Conservation (phyloP, 805 yeast species). For the Blastobotrys americana region DNA sequence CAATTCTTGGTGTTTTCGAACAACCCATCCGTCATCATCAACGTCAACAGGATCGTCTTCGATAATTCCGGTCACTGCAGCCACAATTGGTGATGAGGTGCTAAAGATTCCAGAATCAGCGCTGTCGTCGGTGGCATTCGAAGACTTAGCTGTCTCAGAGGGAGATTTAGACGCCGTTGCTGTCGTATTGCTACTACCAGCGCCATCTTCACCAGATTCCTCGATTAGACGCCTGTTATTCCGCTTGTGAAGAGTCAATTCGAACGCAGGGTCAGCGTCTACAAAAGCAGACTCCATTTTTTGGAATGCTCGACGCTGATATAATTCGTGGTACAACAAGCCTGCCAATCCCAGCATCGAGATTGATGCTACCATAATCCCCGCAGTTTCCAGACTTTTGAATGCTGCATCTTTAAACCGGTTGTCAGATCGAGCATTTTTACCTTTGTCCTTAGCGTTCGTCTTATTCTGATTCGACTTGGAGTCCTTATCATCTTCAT, state of each 20-base stretch:
- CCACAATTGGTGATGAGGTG: too few relatives aligned
- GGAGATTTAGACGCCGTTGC: too few relatives aligned
- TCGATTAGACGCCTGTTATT: constrained; percentile 15
- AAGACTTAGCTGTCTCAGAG: too few relatives aligned
- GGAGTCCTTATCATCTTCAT: constrained; percentile 6
- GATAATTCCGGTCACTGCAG: too few relatives aligned
- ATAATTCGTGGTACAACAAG: constrained; percentile 55
- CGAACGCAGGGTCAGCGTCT: constrained; percentile 57
- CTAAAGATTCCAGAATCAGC: constrained; percentile 29
- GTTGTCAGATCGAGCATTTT: neutral
- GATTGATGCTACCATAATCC: constrained; percentile 63
- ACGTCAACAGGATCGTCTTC: too few relatives aligned
- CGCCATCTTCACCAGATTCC: constrained; percentile 15
- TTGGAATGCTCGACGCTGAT: constrained; percentile 49
- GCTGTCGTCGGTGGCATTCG: too few relatives aligned
- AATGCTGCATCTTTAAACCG: constrained; percentile 8
- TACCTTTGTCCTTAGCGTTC: constrained; percentile 1
- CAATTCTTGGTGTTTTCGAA: constrained; percentile 57
- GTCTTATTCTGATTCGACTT: constrained; percentile 5
- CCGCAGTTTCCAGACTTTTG: constrained; percentile 48
- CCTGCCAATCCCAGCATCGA: constrained; percentile 68
- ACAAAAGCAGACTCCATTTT: constrained; percentile 65
- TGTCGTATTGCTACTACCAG: too few relatives aligned
- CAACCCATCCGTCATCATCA: constrained; percentile 52
- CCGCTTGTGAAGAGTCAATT: constrained; percentile 45